Evolutionary conservation across 2,329 filamentous ascomycete species (phyloP), one percentile per base, ranked within the genome.

Genomic region (Cordyceps tenuipes): DNA sequence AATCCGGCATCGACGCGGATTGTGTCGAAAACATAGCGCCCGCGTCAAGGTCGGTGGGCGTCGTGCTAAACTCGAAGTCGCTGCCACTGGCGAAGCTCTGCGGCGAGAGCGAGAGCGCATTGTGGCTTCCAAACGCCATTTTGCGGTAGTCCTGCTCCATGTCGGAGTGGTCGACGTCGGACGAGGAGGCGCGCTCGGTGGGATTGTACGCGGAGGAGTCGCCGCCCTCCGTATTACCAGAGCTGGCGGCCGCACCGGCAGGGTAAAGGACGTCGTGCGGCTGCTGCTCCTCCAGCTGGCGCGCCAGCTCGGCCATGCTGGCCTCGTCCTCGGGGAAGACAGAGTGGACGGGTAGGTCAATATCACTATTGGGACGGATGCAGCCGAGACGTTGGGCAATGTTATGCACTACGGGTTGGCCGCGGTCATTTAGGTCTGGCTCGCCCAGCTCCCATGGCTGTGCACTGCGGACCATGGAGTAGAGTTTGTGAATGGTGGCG

Each of bases 401-500:
- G 68, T 86, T 81, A 72, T 87, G 84, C 58, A 87, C 84, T 29
- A 86, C 79, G 3, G 84, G 83, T 65, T 84, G 81, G 39, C 82
- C 82, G 57, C 81, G 76, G 63, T 85, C 82, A 68, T 87, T 87
- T 64, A 85, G 72, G 63, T 84, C 82, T 3, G 83, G 83, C 66
- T 86, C 82, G n/a, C 80, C 82, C 17, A 86, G 73, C 13, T 83
- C 80, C 84, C 84, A 87, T 3, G 75, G 68, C 65, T 86, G 81
- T 21, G 75, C 74, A 62, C 75, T 82, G 62, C 82, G 77, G 50
- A 87, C 79, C 83, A 87, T 86, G 57, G 77, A 76, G 69, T 86
- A 87, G 23, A 87, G 77, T 71, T 86, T 86, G 68, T 86, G 83
- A 1, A 86, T 82, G 21, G 83, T 86, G 59, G 82, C 82, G 61